Evolutionary conservation across 306 rosid genomes (phyloP).

Genomic region (Argentina anserina): DNA sequence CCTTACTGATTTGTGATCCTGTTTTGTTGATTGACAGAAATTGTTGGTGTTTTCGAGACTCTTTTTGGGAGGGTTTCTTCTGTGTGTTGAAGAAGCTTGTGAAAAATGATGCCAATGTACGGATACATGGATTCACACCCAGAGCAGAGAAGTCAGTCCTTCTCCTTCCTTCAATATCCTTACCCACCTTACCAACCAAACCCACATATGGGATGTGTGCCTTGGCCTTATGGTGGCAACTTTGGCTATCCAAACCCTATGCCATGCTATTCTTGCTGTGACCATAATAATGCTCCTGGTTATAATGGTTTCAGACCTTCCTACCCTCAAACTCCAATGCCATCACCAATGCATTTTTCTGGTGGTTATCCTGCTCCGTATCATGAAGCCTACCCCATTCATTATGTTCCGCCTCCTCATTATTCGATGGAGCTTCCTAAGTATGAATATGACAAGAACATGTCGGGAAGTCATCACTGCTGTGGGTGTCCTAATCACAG

Average conservation of each 20-base stretch:
- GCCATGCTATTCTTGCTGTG: slow-evolving; percentile 40
- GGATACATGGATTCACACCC: slow-evolving; percentile 54
- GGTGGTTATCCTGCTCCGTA: slow-evolving; percentile 16
- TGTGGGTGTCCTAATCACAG: slow-evolving; percentile 48
- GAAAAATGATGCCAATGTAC: slow-evolving; percentile 48
- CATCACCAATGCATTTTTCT: neutral
- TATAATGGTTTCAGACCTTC: slow-evolving; percentile 27
- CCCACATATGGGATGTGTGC: slow-evolving; percentile 31
- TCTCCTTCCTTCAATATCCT: slow-evolving; percentile 25
- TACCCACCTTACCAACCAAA: slow-evolving; percentile 31
- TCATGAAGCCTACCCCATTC: slow-evolving; percentile 32
- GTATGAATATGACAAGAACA: slow-evolving; percentile 54
- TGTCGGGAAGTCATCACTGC: slow-evolving; percentile 42
- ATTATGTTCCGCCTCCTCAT: slow-evolving; percentile 40
- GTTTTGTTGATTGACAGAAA: neutral
- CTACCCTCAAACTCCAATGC: slow-evolving; percentile 32
- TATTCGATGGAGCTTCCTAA: slow-evolving; percentile 45
- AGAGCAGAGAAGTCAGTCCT: slow-evolving; percentile 34
- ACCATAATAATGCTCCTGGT: slow-evolving; percentile 40
- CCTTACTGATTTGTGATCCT: too few species aligned
- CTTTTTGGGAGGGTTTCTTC: neutral
- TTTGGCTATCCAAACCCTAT: slow-evolving; percentile 32
- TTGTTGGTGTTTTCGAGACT: neutral
- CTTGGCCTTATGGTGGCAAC: slow-evolving; percentile 39
- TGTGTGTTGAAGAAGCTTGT: neutral